Conservation (phyloP, 345 rosid genomes). For the Corchorus olitorius region DNA sequence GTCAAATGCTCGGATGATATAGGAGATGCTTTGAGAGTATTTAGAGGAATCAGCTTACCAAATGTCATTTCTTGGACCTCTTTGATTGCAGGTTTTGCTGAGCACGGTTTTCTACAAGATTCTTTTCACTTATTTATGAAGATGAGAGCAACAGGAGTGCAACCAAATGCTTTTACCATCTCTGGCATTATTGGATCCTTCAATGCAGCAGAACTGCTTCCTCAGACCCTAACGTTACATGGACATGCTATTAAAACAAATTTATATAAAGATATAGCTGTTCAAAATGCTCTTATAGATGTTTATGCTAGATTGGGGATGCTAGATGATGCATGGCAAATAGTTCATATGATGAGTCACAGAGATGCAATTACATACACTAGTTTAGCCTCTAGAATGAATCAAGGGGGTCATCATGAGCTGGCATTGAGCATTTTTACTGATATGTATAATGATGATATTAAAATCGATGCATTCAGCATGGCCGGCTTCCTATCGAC, state of each 20-base stretch:
- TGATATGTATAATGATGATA: constrained; percentile 42
- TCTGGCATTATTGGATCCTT: constrained; percentile 53
- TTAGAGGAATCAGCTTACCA: constrained; percentile 45
- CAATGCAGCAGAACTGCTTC: constrained; percentile 27
- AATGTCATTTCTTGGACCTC: constrained; percentile 78
- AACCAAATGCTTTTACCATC: constrained; percentile 61
- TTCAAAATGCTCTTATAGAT: constrained; percentile 64
- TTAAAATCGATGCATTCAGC: constrained; percentile 56
- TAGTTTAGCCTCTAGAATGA: constrained; percentile 63
- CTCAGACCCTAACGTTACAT: constrained; percentile 47
- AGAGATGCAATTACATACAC: constrained; percentile 65
- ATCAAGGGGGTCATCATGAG: constrained; percentile 50
- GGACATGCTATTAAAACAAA: constrained; percentile 48
- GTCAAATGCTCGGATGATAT: constrained; percentile 51
- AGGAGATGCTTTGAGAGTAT: constrained; percentile 47
- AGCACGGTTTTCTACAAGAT: constrained; percentile 42
- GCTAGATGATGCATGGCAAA: constrained; percentile 50
- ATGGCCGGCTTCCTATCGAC: constrained; percentile 66
- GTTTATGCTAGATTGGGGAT: constrained; percentile 53
- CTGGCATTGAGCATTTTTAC: constrained; percentile 45
- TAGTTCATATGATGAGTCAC: constrained; percentile 41
- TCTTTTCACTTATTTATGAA: constrained; percentile 40
- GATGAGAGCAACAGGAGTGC: constrained; percentile 54
- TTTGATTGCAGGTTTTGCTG: constrained; percentile 59
- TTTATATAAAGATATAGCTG: constrained; percentile 29